Conservation (phyloP, 208 protist species). For the Novymonas esmeraldas region DNA sequence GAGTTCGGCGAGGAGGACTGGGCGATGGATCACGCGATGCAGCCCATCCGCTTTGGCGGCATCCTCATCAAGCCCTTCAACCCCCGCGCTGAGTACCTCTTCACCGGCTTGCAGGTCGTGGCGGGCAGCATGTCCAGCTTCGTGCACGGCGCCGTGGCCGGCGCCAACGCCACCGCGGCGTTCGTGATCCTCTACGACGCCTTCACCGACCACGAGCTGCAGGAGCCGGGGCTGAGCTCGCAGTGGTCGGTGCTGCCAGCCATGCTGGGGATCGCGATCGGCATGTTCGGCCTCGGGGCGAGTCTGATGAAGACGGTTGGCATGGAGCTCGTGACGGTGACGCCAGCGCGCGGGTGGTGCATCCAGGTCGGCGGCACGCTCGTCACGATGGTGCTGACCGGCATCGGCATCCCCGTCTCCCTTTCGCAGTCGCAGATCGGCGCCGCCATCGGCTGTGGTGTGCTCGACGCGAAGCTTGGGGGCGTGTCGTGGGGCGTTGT, state of each 20-base stretch:
- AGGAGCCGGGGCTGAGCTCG: constrained; percentile 46
- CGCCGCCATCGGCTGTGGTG: constrained; percentile 78
- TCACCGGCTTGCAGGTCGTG: constrained; percentile 84
- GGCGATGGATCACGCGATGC: constrained; percentile 76
- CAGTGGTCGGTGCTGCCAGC: constrained; percentile 76
- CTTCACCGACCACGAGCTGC: constrained; percentile 71
- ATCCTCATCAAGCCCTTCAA: constrained; percentile 85
- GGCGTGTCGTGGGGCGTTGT: constrained; percentile 76
- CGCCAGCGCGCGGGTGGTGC: constrained; percentile 81
- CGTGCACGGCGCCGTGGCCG: constrained; percentile 83
- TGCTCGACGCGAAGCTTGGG: constrained; percentile 59
- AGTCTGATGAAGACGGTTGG: constrained; percentile 87
- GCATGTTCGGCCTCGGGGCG: constrained; percentile 76
- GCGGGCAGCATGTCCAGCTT: constrained; percentile 88
- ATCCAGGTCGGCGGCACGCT: constrained; percentile 80
- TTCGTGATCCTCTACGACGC: constrained; percentile 84
- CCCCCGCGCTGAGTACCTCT: constrained; percentile 84
- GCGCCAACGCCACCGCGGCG: constrained; percentile 81
- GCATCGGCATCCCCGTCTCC: constrained; percentile 81
- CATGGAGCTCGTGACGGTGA: constrained; percentile 84
- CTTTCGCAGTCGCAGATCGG: constrained; percentile 83
- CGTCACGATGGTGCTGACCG: constrained; percentile 84
- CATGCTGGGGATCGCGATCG: constrained; percentile 86
- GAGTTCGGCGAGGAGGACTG: constrained; percentile 79
- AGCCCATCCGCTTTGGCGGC: constrained; percentile 72